Evolutionary conservation across 1,284 basidiomycete genomes (phyloP), one percentile per base, ranked within the genome.

Genomic region (Singerocomus rubriflavus): DNA sequence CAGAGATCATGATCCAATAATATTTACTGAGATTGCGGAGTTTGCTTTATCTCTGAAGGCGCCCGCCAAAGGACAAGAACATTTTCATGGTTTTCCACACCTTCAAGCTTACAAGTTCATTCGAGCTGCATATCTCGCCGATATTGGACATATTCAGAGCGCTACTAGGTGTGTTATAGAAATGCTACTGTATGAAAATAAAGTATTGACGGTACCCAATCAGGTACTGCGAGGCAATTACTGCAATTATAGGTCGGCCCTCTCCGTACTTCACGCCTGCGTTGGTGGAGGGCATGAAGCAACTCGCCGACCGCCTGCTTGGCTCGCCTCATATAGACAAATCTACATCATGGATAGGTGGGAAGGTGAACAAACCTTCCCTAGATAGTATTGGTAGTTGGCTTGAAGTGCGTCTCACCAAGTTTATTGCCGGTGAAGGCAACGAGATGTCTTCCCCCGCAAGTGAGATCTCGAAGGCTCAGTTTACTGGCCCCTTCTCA

Each of bases 151-250:
- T 52, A 71, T 87, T 9, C 79, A 85, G 45, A 63, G 77, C 37
- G 91, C 93, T 6, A 85, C 81, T 58, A 80, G 83, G 90, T 92
- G 57, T 47, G 74, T 66, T 25, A 16, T 21, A 12, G 14, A 30
- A 17, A 17, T 48, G 30, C 51, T 29, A 12, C n/a, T 44, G 7
- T 12, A 21, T 25, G 26, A 45, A 25, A 30, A 6, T 27, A 33
- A 16, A 30, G 35, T 43, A 41, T 31, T 70, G 21, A 66, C 40
- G 27, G 17, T 32, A 14, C 25, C n/a, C 4, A 16, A 29, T 35
- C 56, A 95, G 93, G 62, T 99, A 99, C 67, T 98, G 93, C 68
- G 92, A 98, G 54, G 92, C 96, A 3, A 90, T 99, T 56, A 82
- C 85, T 11, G 74, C 80, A 11, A 81, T 82, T 16, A 70, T 93